phyloP scores from a whole-genome alignment of 306 rosid species.

The Prunus mira region DNA sequence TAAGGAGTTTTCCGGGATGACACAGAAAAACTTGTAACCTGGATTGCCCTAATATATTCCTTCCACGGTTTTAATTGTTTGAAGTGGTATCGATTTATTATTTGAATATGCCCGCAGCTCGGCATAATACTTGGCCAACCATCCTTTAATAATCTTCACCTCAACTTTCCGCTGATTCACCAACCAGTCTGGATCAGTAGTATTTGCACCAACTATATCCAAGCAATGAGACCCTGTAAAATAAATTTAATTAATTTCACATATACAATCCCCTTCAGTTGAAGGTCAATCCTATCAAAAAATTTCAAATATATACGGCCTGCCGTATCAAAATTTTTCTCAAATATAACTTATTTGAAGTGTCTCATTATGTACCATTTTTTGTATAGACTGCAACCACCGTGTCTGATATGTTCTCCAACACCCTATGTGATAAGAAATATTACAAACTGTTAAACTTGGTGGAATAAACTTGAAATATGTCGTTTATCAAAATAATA shows the following conservation, averaged over 20 bases:
- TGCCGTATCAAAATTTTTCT: too few relatives aligned
- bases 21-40: too few relatives aligned
- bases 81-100: background rate
- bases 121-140: conserved; percentile 26
- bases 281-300: too few relatives aligned
- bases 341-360: too few relatives aligned
- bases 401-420: conserved; percentile 59
- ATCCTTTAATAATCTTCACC: conserved; percentile 21
- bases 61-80: background rate
- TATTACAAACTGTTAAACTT: background rate
- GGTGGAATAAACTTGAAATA: background rate
- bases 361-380: conserved; percentile 37
- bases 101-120: conserved; percentile 16
- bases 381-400: conserved; percentile 41
- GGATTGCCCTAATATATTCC: background rate
- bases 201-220: conserved; percentile 13
- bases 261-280: background rate
- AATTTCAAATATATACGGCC: too few relatives aligned
- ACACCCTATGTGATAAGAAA: conserved; percentile 33
- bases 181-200: conserved; percentile 34
- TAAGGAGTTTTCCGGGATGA: too few relatives aligned
- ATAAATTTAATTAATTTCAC: background rate
- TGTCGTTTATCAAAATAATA: background rate
- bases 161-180: conserved; percentile 26
- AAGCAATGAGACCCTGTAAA: conserved; percentile 41